Conservation (phyloP, 805 yeast genomes). For the Yamadazyma nakazawae region DNA sequence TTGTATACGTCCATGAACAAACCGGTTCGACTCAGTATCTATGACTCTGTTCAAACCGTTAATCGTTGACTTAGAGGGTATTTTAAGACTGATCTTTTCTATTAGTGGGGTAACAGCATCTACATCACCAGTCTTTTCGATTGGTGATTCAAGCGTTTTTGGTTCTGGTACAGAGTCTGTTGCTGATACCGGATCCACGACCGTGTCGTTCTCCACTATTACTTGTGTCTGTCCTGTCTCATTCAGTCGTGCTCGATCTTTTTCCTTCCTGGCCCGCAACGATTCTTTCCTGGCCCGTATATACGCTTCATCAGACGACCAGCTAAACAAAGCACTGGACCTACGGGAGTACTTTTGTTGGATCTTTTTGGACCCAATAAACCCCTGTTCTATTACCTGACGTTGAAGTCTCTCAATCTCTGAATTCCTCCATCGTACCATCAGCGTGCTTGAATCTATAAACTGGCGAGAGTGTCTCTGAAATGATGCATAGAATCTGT, state of each 20-base stretch:
- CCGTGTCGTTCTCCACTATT: not conserved
- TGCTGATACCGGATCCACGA: not conserved
- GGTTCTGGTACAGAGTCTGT: not conserved
- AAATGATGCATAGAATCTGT: constrained; percentile 28
- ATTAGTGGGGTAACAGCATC: not conserved
- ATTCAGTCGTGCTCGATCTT: not conserved
- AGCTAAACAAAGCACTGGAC: constrained; percentile 37
- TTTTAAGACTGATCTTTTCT: constrained; percentile 11
- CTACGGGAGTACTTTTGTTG: constrained; percentile 9
- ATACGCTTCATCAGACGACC: constrained; percentile 43
- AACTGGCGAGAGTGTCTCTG: constrained; percentile 38
- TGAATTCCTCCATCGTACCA: constrained; percentile 33
- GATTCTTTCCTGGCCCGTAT: constrained; percentile 27
- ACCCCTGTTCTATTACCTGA: constrained; percentile 6
- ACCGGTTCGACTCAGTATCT: constrained; percentile 35
- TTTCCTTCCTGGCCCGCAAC: not conserved
- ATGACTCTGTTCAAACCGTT: constrained; percentile 26
- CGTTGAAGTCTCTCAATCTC: constrained; percentile 18
- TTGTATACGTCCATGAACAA: constrained; percentile 38
- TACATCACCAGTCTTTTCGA: constrained; percentile 4
- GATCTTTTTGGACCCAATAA: constrained; percentile 12
- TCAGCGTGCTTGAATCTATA: constrained; percentile 13
- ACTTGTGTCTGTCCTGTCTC: not conserved
- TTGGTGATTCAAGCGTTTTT: not conserved
- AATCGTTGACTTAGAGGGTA: constrained; percentile 19